phyloP scores from a whole-genome alignment of 768 basidiomycete genomes.

The Boletus patriciae region DNA sequence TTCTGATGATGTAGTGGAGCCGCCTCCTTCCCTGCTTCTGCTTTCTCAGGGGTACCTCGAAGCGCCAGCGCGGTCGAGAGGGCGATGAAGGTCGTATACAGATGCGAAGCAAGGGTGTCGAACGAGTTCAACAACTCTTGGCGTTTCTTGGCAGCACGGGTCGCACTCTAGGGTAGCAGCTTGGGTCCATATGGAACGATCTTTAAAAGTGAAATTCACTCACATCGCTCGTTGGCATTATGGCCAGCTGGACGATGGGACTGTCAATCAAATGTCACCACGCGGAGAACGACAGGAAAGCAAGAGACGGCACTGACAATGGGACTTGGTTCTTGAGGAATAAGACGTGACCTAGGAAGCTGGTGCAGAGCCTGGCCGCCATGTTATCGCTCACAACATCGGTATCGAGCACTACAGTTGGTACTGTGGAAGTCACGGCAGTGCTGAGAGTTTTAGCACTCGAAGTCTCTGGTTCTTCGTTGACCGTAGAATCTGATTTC shows the following conservation, averaged over 20 bases:
- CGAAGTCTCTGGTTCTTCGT: background rate
- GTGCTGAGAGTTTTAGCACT: background rate
- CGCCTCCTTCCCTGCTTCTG: background rate
- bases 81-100: conserved; percentile 71
- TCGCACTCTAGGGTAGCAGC: conserved; percentile 36
- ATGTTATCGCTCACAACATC: conserved; percentile 54
- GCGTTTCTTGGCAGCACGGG: conserved; percentile 57
- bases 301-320: conserved; percentile 51
- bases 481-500: background rate
- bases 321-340: conserved; percentile 80
- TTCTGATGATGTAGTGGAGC: background rate
- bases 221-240: conserved; percentile 51
- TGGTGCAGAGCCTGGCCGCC: conserved; percentile 63
- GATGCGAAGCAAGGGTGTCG: conserved; percentile 71
- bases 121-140: conserved; percentile 62
- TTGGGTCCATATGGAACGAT: background rate
- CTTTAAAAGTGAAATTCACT: conserved; percentile 7
- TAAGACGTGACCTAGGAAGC: conserved; percentile 65
- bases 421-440: conserved; percentile 28
- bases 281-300: background rate
- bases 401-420: conserved; percentile 46
- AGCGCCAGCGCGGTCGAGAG: conserved; percentile 65
- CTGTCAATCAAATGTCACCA: conserved; percentile 34
- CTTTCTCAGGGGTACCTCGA: conserved; percentile 11
- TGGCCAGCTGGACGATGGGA: conserved; percentile 63